phyloP scores from a whole-genome alignment of 176 grass and related monocot species.

The Eleusine coracana region DNA sequence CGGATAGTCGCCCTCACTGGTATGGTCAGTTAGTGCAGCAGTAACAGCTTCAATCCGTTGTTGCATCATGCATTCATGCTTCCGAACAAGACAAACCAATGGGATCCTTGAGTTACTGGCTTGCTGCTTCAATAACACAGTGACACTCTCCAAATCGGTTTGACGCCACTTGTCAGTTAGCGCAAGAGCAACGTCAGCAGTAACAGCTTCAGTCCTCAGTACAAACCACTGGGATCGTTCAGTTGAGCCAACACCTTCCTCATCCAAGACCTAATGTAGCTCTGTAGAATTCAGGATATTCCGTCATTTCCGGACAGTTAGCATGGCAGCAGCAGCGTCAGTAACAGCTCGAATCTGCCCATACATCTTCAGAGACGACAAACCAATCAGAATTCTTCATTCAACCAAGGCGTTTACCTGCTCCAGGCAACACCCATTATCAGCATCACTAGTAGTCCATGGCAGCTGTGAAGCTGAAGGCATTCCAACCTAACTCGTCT shows the following conservation, averaged over 20 bases:
- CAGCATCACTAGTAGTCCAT: background rate
- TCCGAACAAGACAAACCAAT: background rate
- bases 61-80: background rate
- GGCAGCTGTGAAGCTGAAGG: background rate
- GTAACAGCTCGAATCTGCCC: background rate
- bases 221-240: background rate
- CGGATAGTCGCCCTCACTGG: background rate
- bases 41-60: background rate
- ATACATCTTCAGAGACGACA: background rate
- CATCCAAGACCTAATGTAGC: background rate
- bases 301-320: background rate
- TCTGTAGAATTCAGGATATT: conserved; percentile 15
- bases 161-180: background rate
- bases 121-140: background rate
- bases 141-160: conserved; percentile 13
- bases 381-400: conserved; percentile 24
- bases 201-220: background rate
- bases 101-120: background rate
- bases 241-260: conserved; percentile 5
- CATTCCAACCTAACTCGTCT: background rate
- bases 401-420: background rate
- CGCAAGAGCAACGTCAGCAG: background rate
- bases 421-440: background rate
- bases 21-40: background rate
- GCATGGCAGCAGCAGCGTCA: background rate